These are phyloP conservation scores for Penicillium sp. DNA, from an alignment of 2,329 filamentous ascomycete genomes.

Conservation along the genomic window DNA sequence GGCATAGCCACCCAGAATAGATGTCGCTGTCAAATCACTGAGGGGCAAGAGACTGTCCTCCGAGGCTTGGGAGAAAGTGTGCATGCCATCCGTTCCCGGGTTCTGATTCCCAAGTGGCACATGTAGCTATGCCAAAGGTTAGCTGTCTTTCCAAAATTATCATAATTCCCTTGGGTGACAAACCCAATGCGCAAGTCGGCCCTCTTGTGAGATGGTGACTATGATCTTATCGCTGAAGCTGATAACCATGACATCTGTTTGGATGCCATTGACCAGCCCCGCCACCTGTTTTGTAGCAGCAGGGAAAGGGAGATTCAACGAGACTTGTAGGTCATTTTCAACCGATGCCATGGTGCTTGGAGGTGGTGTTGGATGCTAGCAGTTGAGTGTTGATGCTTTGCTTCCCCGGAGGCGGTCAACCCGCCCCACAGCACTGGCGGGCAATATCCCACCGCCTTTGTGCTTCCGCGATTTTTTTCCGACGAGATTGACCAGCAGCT, in stretches of 20 bases:
- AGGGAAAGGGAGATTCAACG: conserved; percentile 60
- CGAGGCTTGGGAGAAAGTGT: conserved; percentile 41
- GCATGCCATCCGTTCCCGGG: conserved; percentile 36
- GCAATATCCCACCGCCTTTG: conserved; percentile 22
- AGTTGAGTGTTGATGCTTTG: conserved; percentile 11
- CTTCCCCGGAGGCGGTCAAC: conserved; percentile 10
- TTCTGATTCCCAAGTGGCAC: conserved; percentile 36
- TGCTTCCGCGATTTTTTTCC: conserved; percentile 23
- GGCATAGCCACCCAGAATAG: conserved; percentile 78
- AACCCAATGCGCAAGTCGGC: conserved; percentile 89
- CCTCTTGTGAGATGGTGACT: conserved; percentile 81
- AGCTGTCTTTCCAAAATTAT: conserved; percentile 4
- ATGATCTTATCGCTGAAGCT: conserved; percentile 88
- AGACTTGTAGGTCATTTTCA: conserved; percentile 40
- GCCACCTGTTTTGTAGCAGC: conserved; percentile 59
- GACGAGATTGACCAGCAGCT: conserved; percentile 6
- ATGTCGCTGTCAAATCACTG: conserved; percentile 78
- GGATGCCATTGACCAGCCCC: conserved; percentile 63
- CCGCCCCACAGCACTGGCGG: conserved; percentile 13
- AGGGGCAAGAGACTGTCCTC: conserved; percentile 67
- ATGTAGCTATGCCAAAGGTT: conserved; percentile 26
- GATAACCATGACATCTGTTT: conserved; percentile 69
- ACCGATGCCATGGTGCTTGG: conserved; percentile 27
- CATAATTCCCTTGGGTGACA: conserved; percentile 22
- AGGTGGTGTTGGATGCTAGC: background rate